Evolutionary conservation across 768 basidiomycete genomes (phyloP).

Genomic region (Clitopilus passeckerianus): DNA sequence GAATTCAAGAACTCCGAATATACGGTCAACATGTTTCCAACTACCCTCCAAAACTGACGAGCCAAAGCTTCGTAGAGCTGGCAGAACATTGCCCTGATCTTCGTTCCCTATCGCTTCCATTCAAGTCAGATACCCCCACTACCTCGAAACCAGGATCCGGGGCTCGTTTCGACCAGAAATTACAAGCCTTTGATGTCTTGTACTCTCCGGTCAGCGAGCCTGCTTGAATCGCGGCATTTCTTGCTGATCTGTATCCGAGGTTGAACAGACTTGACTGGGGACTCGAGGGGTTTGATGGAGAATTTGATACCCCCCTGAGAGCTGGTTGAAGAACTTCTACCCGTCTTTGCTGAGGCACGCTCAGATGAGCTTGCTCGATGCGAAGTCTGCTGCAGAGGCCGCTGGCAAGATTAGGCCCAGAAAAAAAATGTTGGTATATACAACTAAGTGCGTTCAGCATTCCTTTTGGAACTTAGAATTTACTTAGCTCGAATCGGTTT

Average conservation of each 20-base stretch:
- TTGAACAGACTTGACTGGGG: neutral
- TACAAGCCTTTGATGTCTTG: neutral
- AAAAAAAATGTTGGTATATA: too few species aligned
- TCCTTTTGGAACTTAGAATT: too few species aligned
- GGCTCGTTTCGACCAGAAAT: neutral
- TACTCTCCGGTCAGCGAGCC: neutral
- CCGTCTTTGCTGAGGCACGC: neutral
- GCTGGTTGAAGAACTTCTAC: neutral
- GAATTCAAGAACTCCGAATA: too few species aligned
- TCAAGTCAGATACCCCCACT: neutral
- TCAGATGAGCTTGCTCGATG: neutral
- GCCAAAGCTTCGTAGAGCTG: too few species aligned
- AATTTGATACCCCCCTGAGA: neutral
- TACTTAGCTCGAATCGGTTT: too few species aligned
- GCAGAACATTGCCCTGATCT: too few species aligned
- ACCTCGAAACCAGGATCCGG: neutral
- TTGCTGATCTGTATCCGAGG: neutral
- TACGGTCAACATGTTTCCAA: too few species aligned
- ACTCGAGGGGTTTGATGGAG: neutral
- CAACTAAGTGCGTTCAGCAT: too few species aligned
- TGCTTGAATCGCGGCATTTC: neutral
- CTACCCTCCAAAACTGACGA: too few species aligned
- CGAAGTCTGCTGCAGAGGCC: neutral
- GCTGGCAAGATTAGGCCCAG: neutral
- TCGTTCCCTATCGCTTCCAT: neutral